phyloP scores from a whole-genome alignment of 768 basidiomycete species.

The Termitomyces sp. region DNA sequence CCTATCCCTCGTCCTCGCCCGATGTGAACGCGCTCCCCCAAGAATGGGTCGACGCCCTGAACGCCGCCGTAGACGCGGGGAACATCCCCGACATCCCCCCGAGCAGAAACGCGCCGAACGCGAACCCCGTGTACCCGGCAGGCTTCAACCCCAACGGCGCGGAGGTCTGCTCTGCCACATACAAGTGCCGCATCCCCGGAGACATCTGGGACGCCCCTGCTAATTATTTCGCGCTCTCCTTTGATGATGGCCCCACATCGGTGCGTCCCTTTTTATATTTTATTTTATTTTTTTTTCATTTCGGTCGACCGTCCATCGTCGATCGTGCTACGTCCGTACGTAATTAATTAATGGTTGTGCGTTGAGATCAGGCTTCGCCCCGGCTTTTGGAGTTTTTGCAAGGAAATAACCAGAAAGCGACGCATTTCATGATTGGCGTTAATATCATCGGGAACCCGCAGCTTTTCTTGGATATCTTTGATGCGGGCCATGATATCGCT shows the following conservation, averaged over 20 bases:
- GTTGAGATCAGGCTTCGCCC: constrained; percentile 27
- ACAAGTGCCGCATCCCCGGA: constrained; percentile 53
- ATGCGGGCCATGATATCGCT: constrained; percentile 38
- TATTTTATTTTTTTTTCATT: not conserved
- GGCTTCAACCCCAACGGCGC: constrained; percentile 39
- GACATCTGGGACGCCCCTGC: constrained; percentile 77
- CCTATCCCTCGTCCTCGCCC: constrained; percentile 50
- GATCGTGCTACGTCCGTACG: not conserved
- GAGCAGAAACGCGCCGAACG: constrained; percentile 30
- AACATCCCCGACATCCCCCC: constrained; percentile 66
- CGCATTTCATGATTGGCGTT: constrained; percentile 87
- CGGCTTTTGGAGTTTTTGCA: constrained; percentile 61
- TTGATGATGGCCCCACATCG: constrained; percentile 76
- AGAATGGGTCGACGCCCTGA: constrained; percentile 68
- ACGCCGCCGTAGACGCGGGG: constrained; percentile 58
- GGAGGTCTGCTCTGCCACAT: constrained; percentile 71
- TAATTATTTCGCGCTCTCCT: constrained; percentile 58
- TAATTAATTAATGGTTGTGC: constrained; percentile 1
- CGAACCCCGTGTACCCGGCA: constrained; percentile 39
- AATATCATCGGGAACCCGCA: constrained; percentile 60
- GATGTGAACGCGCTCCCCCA: constrained; percentile 49
- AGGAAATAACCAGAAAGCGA: constrained; percentile 60
- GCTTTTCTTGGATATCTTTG: constrained; percentile 49
- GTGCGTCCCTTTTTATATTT: constrained; percentile 23
- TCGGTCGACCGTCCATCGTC: not conserved